Conservation (phyloP, 208 protist genomes). For the Leptomonas pyrrhocoris region DNA sequence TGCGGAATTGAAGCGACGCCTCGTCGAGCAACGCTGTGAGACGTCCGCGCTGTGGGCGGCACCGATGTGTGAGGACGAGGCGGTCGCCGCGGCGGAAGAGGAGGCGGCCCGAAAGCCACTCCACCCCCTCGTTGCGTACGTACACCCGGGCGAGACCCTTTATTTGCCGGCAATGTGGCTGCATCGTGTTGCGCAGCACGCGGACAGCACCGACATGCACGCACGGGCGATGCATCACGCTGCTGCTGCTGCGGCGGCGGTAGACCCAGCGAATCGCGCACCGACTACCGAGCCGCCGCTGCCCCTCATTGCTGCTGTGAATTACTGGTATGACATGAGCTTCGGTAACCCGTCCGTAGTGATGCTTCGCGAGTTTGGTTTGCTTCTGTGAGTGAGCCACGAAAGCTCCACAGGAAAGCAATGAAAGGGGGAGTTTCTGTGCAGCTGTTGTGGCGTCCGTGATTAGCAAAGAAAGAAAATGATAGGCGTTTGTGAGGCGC, state of each 20-base stretch:
- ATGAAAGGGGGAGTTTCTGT: too few species aligned
- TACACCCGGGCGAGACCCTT: conserved; percentile 86
- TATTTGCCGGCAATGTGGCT: conserved; percentile 93
- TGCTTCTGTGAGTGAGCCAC: conserved; percentile 75
- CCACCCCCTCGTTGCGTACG: conserved; percentile 74
- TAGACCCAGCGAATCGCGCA: not conserved
- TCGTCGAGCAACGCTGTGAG: conserved; percentile 36
- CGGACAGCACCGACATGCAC: conserved; percentile 66
- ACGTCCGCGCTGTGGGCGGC: not conserved
- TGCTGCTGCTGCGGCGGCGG: not conserved
- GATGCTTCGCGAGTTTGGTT: conserved; percentile 82
- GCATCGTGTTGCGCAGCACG: conserved; percentile 88
- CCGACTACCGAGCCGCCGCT: conserved; percentile 31
- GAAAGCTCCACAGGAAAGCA: too few species aligned
- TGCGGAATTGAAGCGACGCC: conserved; percentile 23
- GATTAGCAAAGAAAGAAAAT: too few species aligned
- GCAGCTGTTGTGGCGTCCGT: too few species aligned
- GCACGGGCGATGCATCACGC: conserved; percentile 26
- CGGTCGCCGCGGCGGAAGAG: conserved; percentile 8
- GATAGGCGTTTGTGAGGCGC: too few species aligned
- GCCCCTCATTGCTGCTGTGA: conserved; percentile 88
- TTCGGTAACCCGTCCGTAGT: conserved; percentile 83
- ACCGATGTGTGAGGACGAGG: not conserved
- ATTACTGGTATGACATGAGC: conserved; percentile 95
- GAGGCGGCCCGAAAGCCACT: conserved; percentile 32